Percentiles rank a stretch among this genome's conserved stretches.
Evolutionary conservation across 345 rosid genomes (phyloP).

Genomic region (Pistacia atlantica): DNA sequence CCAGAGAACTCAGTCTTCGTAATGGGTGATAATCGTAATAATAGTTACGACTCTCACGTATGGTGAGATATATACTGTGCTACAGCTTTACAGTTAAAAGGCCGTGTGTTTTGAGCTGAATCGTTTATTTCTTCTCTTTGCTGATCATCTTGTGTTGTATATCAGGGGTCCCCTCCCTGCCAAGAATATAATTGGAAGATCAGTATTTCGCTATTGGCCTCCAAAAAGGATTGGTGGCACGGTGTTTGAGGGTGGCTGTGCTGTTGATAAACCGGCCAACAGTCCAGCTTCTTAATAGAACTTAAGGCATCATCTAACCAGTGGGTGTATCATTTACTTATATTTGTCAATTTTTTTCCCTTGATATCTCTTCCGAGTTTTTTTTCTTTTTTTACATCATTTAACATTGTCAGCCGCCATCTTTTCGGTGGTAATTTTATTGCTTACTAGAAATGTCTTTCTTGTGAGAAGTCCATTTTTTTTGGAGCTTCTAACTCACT

Average conservation of each 20-base stretch:
- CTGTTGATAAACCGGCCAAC: conserved; percentile 47
- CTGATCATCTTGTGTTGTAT: conserved; percentile 11
- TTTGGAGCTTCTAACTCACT: not conserved
- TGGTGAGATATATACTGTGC: conserved; percentile 50
- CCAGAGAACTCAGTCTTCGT: conserved; percentile 86
- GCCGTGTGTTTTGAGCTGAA: not conserved
- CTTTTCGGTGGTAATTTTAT: not conserved
- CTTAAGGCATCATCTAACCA: not conserved
- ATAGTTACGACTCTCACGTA: conserved; percentile 92
- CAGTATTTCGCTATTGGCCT: conserved; percentile 91
- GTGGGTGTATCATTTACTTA: not conserved
- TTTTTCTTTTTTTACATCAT: not conserved
- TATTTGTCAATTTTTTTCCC: not conserved
- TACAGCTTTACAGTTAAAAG: not conserved
- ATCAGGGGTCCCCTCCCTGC: conserved; percentile 91
- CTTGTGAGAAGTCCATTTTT: not conserved
- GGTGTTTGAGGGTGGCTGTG: conserved; percentile 63
- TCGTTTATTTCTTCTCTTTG: not conserved
- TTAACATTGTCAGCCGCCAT: not conserved
- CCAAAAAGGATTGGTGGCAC: conserved; percentile 80
- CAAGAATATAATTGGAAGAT: conserved; percentile 91
- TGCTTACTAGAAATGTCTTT: conserved; percentile 10
- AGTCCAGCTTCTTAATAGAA: conserved; percentile 30
- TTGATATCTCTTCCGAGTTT: not conserved
- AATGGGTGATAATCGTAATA: conserved; percentile 98